Conservation (phyloP, 164 flowering plant species). For the Houttuynia cordata region DNA sequence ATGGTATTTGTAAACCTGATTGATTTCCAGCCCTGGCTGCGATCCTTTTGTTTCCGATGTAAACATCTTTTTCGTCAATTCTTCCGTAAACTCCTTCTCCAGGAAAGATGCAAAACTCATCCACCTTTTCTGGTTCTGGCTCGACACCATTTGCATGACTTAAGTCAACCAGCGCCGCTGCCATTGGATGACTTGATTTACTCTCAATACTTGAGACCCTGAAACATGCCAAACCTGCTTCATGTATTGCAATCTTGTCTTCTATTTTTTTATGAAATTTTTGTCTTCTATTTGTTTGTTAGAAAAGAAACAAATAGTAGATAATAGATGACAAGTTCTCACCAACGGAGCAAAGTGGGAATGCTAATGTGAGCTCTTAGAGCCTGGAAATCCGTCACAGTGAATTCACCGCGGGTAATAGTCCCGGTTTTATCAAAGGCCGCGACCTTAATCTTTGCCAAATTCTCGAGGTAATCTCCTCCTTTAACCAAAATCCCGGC, state of each 20-base stretch:
- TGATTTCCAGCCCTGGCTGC: conserved; percentile 48
- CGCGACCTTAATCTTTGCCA: conserved; percentile 48
- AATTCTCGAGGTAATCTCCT: conserved; percentile 65
- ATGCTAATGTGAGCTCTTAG: conserved; percentile 24
- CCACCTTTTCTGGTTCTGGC: conserved; percentile 64
- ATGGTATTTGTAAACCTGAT: conserved; percentile 1
- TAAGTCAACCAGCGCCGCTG: conserved; percentile 66
- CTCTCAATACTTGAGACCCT: conserved; percentile 97
- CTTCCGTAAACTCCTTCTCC: conserved; percentile 90
- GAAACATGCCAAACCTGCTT: not conserved
- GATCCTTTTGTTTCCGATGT: conserved; percentile 62
- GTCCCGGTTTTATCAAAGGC: conserved; percentile 98
- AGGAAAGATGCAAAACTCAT: conserved; percentile 54
- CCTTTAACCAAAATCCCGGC: conserved; percentile 77
- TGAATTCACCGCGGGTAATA: conserved; percentile 76
- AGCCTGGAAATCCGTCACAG: conserved; percentile 37
- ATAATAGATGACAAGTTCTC: conserved; percentile 2
- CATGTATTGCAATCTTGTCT: no score
- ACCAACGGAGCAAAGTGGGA: conserved; percentile 65
- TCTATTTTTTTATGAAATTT: no score
- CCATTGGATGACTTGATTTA: conserved; percentile 94
- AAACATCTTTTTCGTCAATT: conserved; percentile 51
- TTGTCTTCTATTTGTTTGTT: no score
- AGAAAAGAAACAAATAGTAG: not conserved
- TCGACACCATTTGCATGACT: conserved; percentile 32